phyloP scores from a whole-genome alignment of 805 yeast genomes.

The Saccharomyces jurei region DNA sequence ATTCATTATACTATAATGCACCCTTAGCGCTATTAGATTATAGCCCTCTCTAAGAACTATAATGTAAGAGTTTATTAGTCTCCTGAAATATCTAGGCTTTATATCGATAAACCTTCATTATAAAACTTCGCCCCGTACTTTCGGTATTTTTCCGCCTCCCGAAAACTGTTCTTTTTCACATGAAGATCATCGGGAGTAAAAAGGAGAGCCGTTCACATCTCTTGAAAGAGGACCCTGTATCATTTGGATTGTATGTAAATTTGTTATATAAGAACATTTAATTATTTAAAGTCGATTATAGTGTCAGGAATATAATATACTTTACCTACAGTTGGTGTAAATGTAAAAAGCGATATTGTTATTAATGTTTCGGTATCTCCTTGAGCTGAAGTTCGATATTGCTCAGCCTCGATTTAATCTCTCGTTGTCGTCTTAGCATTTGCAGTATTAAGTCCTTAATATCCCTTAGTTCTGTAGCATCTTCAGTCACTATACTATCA shows the following conservation, averaged over 20 bases:
- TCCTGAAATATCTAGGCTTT: background rate
- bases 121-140: background rate
- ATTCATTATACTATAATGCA: slow-evolving; percentile 38
- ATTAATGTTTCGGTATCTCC: slow-evolving; percentile 12
- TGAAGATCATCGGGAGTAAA: background rate
- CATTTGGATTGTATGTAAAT: background rate
- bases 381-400: slow-evolving; percentile 1
- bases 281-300: background rate
- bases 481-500: slow-evolving; percentile 4
- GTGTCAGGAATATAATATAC: background rate
- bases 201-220: background rate
- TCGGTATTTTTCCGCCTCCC: slow-evolving; percentile 1
- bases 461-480: slow-evolving; percentile 6
- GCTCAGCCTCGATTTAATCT: slow-evolving; percentile 9
- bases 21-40: background rate
- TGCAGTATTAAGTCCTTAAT: slow-evolving; percentile 8
- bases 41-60: background rate
- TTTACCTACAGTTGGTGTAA: background rate
- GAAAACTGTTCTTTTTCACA: background rate
- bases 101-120: background rate
- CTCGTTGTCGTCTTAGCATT: slow-evolving; percentile 12
- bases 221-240: background rate
- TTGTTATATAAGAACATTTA: background rate
- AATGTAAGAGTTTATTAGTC: background rate
- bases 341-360: background rate